Evolutionary conservation across 1,284 basidiomycete species (phyloP).

Genomic region (Takashimella tepidaria): DNA sequence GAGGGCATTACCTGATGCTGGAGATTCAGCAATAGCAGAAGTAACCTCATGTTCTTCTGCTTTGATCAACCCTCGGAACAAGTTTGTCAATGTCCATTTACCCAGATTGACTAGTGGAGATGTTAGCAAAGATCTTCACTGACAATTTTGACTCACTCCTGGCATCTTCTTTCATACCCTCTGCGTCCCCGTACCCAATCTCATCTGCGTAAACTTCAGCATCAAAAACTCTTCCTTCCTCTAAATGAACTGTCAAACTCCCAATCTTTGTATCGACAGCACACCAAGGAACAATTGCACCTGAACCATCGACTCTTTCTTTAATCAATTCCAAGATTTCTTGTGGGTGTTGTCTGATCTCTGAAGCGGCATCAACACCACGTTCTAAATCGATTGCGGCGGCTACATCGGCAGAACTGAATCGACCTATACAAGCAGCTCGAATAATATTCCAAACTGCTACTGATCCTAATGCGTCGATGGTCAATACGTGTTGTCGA

Average conservation of each 20-base stretch:
- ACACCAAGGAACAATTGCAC: conserved; percentile 78
- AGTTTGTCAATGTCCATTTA: conserved; percentile 45
- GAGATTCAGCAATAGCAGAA: conserved; percentile 9
- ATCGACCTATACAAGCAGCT: conserved; percentile 70
- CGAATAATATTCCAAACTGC: conserved; percentile 88
- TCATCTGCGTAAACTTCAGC: conserved; percentile 95
- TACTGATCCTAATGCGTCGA: conserved; percentile 78
- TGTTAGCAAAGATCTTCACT: conserved; percentile 16
- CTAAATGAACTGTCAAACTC: conserved; percentile 79
- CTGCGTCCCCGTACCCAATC: conserved; percentile 59
- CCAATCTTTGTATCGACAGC: conserved; percentile 85
- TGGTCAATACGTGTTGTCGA: conserved; percentile 81
- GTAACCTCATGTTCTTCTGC: conserved; percentile 42
- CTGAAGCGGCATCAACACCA: conserved; percentile 31
- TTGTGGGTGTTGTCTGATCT: conserved; percentile 44
- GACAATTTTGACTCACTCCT: conserved; percentile 58
- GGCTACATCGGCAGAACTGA: conserved; percentile 60
- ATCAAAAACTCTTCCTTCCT: conserved; percentile 76
- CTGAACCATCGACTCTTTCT: conserved; percentile 87
- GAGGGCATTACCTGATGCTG: conserved; percentile 16
- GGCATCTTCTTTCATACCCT: conserved; percentile 62
- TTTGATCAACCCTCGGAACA: conserved; percentile 45
- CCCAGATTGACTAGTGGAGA: conserved; percentile 43
- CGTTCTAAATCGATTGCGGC: conserved; percentile 50
- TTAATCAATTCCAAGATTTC: conserved; percentile 83